These are phyloP conservation scores for Narthecium ossifragum DNA, from an alignment of 106 monocot genomes.

Conservation along the genomic window DNA sequence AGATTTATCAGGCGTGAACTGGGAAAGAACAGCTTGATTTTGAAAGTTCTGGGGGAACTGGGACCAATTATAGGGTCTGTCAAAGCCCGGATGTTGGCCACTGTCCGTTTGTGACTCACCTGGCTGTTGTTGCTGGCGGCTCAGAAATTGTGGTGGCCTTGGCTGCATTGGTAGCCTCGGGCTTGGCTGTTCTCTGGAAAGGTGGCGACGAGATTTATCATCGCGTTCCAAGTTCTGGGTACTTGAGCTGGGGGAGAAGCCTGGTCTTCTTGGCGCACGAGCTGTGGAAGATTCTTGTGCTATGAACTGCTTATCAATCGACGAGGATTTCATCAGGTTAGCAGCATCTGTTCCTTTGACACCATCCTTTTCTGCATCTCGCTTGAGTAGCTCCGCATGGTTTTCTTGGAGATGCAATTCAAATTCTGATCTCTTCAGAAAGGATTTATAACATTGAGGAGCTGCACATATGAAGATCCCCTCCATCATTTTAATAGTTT, in stretches of 20 bases:
- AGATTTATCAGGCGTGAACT: constrained; percentile 22
- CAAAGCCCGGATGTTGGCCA: constrained; percentile 32
- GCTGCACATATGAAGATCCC: constrained; percentile 87
- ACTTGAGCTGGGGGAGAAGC: constrained; percentile 52
- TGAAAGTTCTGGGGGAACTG: constrained; percentile 23
- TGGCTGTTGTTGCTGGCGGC: constrained; percentile 23
- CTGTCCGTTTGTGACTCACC: constrained; percentile 32
- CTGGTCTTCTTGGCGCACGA: constrained; percentile 43
- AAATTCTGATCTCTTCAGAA: constrained; percentile 67
- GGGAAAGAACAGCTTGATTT: constrained; percentile 16
- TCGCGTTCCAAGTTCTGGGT: constrained; percentile 60
- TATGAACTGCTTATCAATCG: constrained; percentile 46
- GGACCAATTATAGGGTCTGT: constrained; percentile 39
- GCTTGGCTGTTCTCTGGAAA: constrained; percentile 52
- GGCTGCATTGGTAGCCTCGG: constrained; percentile 31
- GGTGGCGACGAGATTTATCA: constrained; percentile 31
- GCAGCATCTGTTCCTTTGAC: constrained; percentile 33
- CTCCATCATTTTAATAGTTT: constrained; percentile 90
- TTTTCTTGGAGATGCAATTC: constrained; percentile 59
- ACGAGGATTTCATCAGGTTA: constrained; percentile 30
- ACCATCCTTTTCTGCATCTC: constrained; percentile 38
- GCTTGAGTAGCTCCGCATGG: constrained; percentile 61
- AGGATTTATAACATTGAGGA: constrained; percentile 91
- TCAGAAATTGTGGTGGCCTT: constrained; percentile 27
- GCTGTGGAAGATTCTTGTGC: constrained; percentile 69